These are phyloP conservation scores for Secale cereale DNA, from an alignment of 176 grass and related monocot genomes.

Conservation along the genomic window DNA sequence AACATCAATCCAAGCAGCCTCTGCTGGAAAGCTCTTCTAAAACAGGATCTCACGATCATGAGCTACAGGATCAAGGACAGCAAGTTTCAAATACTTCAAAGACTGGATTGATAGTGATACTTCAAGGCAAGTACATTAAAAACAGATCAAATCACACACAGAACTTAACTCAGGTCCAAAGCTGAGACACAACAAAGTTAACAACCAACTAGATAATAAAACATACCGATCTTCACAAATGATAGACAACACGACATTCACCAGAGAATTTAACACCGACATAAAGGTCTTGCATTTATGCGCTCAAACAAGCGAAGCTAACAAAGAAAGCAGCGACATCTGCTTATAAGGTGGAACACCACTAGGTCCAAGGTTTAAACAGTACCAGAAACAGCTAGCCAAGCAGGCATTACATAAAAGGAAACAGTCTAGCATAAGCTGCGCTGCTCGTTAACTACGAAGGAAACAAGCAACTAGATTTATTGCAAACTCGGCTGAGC, in stretches of 20 bases:
- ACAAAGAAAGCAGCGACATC: not conserved
- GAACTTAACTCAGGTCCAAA: not conserved
- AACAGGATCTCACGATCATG: too few relatives aligned
- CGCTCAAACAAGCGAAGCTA: not conserved
- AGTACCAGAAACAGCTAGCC: not conserved
- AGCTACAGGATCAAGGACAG: too few relatives aligned
- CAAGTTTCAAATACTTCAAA: too few relatives aligned
- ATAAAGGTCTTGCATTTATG: not conserved
- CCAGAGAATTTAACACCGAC: too few relatives aligned
- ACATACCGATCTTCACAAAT: not conserved
- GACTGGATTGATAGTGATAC: too few relatives aligned
- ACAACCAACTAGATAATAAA: not conserved
- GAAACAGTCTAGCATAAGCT: constrained; percentile 13
- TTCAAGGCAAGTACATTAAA: not conserved
- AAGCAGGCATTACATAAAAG: not conserved
- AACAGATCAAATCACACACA: not conserved
- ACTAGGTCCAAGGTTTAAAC: not conserved
- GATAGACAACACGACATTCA: not conserved
- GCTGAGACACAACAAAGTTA: not conserved
- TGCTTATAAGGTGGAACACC: not conserved
- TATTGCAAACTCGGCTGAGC: not conserved
- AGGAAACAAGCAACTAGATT: constrained; percentile 7
- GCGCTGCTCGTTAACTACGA: not conserved
- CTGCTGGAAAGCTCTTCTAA: too few relatives aligned
- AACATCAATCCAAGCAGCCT: too few relatives aligned